A percentile compares a stretch with the other conserved stretches of the same genome.
These are phyloP conservation scores for Nadsonia starkeyi-henricii DNA, from an alignment of 1,139 yeast genomes.

Conservation along the genomic window DNA sequence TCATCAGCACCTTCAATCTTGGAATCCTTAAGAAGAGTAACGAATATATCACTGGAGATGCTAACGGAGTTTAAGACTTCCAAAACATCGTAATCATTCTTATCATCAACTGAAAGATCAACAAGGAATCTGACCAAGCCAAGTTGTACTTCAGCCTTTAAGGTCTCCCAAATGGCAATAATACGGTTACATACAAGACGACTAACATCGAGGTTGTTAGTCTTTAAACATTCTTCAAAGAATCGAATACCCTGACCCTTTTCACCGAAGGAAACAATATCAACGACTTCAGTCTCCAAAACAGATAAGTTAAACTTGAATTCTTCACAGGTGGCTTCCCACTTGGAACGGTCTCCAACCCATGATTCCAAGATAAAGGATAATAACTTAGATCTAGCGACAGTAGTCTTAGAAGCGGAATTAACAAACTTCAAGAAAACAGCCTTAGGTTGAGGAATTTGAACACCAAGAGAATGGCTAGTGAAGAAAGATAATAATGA, in stretches of 20 bases:
- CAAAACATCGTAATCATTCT: constrained; percentile 39
- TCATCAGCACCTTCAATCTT: constrained; percentile 30
- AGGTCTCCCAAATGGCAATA: constrained; percentile 36
- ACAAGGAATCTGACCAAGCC: constrained; percentile 45
- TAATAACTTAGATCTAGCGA: constrained; percentile 12
- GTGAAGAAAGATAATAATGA: constrained; percentile 33
- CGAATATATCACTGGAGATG: constrained; percentile 34
- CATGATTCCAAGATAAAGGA: constrained; percentile 27
- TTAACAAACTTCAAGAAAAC: constrained; percentile 28
- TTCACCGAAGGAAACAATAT: constrained; percentile 45
- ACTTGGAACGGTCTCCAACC: constrained; percentile 29
- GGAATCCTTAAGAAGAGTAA: constrained; percentile 36
- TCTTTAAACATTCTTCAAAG: constrained; percentile 34
- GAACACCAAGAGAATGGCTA: constrained; percentile 33
- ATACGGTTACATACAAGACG: constrained; percentile 38
- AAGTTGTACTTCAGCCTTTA: constrained; percentile 46
- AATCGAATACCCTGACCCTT: constrained; percentile 45
- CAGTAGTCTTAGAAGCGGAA: constrained; percentile 25
- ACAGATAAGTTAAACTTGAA: constrained; percentile 37
- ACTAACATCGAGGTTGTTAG: constrained; percentile 38
- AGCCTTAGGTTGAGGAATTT: constrained; percentile 33
- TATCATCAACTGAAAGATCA: constrained; percentile 37
- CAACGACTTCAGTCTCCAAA: constrained; percentile 43
- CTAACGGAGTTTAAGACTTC: constrained; percentile 37
- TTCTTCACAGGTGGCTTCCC: constrained; percentile 32